Base-by-base conservation (phyloP, 768 basidiomycete genomes). In the Naematelia encephala region DNA sequence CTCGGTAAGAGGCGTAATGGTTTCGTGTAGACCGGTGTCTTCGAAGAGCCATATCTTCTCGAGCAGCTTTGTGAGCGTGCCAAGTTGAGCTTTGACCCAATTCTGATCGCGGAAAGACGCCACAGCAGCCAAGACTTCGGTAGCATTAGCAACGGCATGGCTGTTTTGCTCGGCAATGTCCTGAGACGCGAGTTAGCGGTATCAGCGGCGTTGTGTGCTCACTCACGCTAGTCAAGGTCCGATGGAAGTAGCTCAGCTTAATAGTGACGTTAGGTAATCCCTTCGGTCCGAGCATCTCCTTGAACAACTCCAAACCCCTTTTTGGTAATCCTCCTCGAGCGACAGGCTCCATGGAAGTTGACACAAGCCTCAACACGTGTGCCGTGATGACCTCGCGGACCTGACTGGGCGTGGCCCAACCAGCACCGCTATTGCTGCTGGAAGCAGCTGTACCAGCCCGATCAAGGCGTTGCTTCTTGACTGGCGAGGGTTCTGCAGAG, bases 211-310 rank as follows among this genome's bases (percentile, higher is more conserved):
- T 39, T 19, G 55, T 25, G 26, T 11, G 14, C 19, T 16, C 5
- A 78, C 82, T 68, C 68, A 89, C 91, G 80, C 86, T 86, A 67
- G 89, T 87, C 43, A 99, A 82, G 1, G 87, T 83, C 28, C 90
- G 83, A 50, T 87, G 84, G 79, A 99, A 97, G 78, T 87, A 97
- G 54, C 88, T 84, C 46, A 97, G 80, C 60, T 96, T 94, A 62
- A 97, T 86, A 5, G 88, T 89, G 4, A 97, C 90, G 57, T 94
- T 91, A 5, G 82, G 85, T 89, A 96, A 91, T 8, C 92, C 92
- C 49, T 82, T 82, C 0, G 88, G 85, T 1, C 88, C 85, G 19
- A 93, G 83, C 70, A 99, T 87, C 62, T 83, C 81, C 67, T 88
- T 86, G 51, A 99, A 81, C 4, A 80, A 72, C 12, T 77, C 73